These are phyloP conservation scores for Penicillium verrucosum DNA, from an alignment of 2,329 filamentous ascomycete species.

Conservation along the genomic window DNA sequence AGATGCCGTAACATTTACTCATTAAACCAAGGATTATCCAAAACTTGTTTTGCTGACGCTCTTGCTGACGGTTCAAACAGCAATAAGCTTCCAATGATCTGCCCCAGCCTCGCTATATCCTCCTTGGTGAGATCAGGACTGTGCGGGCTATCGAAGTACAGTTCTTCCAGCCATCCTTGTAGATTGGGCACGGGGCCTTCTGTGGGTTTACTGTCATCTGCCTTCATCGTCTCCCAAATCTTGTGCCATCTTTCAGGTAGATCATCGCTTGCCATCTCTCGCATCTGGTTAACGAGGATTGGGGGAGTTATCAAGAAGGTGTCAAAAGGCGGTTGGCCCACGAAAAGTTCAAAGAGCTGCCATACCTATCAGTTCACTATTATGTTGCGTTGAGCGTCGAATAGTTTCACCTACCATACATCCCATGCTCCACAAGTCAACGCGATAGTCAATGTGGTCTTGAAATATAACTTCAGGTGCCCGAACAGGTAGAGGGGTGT, in stretches of 20 bases:
- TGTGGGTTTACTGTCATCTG: not conserved
- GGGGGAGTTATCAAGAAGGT: constrained; percentile 34
- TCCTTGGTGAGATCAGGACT: constrained; percentile 22
- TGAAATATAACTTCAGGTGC: constrained; percentile 41
- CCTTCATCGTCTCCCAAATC: constrained; percentile 29
- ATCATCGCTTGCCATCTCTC: constrained; percentile 32
- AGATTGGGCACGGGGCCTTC: constrained; percentile 23
- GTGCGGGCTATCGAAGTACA: constrained; percentile 36
- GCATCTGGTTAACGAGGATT: constrained; percentile 38
- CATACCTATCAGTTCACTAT: not conserved
- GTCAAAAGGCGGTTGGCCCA: constrained; percentile 40
- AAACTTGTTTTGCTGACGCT: constrained; percentile 25
- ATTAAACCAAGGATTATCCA: constrained; percentile 28
- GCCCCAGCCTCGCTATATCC: constrained; percentile 24
- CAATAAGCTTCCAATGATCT: constrained; percentile 25
- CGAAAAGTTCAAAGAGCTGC: constrained; percentile 41
- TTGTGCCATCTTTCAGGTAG: constrained; percentile 37
- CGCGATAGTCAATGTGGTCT: constrained; percentile 34
- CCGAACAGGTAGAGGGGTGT: constrained; percentile 35
- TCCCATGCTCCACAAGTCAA: constrained; percentile 41
- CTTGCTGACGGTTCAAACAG: constrained; percentile 27
- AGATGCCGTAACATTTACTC: not conserved
- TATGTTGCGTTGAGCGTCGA: fast-evolving
- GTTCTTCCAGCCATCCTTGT: constrained; percentile 39
- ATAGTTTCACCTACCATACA: constrained; percentile 16